Percentiles rank a stretch among this genome's conserved stretches.
These are phyloP conservation scores for Entomortierella lignicola DNA, from an alignment of 192 early-diverging fungal genomes.

Conservation along the genomic window DNA sequence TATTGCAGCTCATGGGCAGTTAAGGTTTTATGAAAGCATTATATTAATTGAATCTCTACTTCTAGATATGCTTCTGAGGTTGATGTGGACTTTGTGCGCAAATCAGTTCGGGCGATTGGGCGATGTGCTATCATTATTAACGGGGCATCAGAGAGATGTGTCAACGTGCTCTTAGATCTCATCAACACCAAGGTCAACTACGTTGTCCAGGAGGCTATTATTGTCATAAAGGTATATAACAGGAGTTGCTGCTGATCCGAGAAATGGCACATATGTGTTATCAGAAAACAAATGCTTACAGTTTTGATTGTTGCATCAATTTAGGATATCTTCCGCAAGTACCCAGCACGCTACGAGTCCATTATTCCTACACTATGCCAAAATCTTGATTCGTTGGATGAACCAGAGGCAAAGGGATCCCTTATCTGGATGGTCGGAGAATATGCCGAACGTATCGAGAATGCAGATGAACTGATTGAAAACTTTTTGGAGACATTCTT, in stretches of 20 bases:
- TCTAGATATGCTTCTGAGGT: slow-evolving; percentile 93
- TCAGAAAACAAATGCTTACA: too few species aligned
- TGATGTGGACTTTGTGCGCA: slow-evolving; percentile 96
- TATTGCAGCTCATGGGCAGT: not conserved
- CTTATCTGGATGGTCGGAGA: slow-evolving; percentile 98
- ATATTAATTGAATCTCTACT: too few species aligned
- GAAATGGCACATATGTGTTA: too few species aligned
- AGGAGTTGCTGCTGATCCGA: not conserved
- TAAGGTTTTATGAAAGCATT: too few species aligned
- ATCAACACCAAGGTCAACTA: slow-evolving; percentile 91
- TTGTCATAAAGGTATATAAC: slow-evolving; percentile 84
- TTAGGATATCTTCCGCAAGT: slow-evolving; percentile 94
- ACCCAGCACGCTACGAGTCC: slow-evolving; percentile 87
- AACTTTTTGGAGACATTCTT: slow-evolving; percentile 87
- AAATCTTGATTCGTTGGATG: slow-evolving; percentile 88
- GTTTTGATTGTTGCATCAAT: not conserved
- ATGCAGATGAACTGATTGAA: slow-evolving; percentile 81
- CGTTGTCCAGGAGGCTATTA: slow-evolving; percentile 91
- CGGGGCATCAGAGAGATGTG: slow-evolving; percentile 84
- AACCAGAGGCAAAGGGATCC: slow-evolving; percentile 91
- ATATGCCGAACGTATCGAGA: slow-evolving; percentile 90
- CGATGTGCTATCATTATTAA: slow-evolving; percentile 93
- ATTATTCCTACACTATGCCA: slow-evolving; percentile 91
- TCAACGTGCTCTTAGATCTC: slow-evolving; percentile 90
- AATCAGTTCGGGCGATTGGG: slow-evolving; percentile 90